These are phyloP conservation scores for Tylopilus plumbeoviolaceoides DNA, from an alignment of 768 basidiomycete species.

Conservation along the genomic window DNA sequence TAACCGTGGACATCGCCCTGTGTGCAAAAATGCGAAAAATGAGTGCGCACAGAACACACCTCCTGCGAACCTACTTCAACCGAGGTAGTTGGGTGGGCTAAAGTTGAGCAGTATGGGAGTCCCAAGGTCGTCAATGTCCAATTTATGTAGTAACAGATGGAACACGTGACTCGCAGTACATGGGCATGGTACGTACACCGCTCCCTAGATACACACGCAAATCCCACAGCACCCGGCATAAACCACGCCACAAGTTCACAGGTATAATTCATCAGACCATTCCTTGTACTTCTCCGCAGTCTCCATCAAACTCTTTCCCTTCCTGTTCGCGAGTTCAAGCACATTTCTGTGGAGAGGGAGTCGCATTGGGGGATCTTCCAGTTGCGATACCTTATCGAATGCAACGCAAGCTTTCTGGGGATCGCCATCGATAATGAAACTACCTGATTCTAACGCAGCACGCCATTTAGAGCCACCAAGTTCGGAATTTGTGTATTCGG, in stretches of 20 bases:
- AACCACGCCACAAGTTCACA: constrained; percentile 1
- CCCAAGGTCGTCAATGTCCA: background rate
- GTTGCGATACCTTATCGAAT: constrained; percentile 15
- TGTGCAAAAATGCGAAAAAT: background rate
- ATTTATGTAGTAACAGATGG: too few species aligned
- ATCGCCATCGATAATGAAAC: constrained; percentile 4
- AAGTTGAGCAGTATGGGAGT: background rate
- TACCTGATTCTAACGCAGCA: background rate
- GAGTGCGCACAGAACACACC: background rate
- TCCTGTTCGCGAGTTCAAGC: constrained; percentile 1
- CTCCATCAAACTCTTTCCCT: constrained; percentile 14
- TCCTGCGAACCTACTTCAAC: background rate
- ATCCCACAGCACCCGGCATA: background rate
- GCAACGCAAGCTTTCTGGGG: constrained; percentile 19
- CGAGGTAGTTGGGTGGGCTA: background rate
- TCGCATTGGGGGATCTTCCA: constrained; percentile 22
- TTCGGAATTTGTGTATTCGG: constrained; percentile 15
- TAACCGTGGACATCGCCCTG: constrained; percentile 17
- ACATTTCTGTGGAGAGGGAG: constrained; percentile 14
- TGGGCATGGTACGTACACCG: background rate
- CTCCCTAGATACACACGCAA: background rate
- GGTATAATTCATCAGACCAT: constrained; percentile 24
- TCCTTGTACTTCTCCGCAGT: constrained; percentile 16
- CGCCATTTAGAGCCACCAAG: constrained; percentile 11
- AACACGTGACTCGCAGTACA: background rate